phyloP scores from a whole-genome alignment of 306 rosid species.

The Rosa persica region DNA sequence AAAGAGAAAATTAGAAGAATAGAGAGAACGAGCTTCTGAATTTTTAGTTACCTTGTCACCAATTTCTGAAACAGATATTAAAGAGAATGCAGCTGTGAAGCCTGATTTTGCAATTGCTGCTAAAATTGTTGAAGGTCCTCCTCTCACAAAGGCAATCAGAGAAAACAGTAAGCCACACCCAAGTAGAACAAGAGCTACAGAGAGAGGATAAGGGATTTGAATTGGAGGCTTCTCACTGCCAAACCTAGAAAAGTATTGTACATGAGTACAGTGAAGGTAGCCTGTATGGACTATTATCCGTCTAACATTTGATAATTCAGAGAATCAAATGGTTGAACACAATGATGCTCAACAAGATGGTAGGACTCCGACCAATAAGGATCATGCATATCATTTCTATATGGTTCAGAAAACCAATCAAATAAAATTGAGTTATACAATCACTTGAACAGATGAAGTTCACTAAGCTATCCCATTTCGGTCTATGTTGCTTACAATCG shows the following conservation, averaged over 20 bases:
- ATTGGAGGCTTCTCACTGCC: conserved; percentile 71
- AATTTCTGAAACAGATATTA: conserved; percentile 95
- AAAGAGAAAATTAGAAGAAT: neutral
- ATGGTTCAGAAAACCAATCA: neutral
- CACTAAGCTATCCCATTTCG: neutral
- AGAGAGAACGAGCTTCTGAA: conserved; percentile 2
- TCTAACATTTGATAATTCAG: neutral
- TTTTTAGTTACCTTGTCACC: conserved; percentile 82
- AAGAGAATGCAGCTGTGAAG: conserved; percentile 92
- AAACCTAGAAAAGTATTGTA: conserved; percentile 34
- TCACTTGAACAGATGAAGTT: neutral
- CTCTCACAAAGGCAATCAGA: conserved; percentile 78
- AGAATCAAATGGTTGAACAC: conserved; percentile 14
- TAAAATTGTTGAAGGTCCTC: conserved; percentile 73
- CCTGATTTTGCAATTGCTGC: conserved; percentile 91
- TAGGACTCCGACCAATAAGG: neutral
- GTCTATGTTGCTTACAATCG: neutral
- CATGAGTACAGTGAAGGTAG: conserved; percentile 29
- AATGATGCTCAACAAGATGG: conserved; percentile 1
- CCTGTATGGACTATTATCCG: neutral
- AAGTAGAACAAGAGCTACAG: conserved; percentile 66
- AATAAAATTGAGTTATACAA: neutral
- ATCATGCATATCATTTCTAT: neutral
- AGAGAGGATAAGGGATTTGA: conserved; percentile 64
- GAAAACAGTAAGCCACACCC: conserved; percentile 81